Conservation (phyloP, 306 rosid species). For the Medicago arabica region DNA sequence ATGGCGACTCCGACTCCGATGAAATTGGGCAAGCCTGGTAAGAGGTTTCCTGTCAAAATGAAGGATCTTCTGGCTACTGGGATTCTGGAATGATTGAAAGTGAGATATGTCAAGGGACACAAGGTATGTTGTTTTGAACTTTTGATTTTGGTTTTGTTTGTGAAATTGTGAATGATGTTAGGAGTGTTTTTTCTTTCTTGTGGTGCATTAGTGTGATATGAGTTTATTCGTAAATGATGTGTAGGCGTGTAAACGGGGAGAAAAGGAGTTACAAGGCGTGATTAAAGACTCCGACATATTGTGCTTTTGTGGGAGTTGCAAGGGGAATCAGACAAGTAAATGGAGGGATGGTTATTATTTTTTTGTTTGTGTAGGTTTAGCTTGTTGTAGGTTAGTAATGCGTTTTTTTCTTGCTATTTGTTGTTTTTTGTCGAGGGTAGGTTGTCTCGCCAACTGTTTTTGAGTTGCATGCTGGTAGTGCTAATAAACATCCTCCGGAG, state of each 20-base stretch:
- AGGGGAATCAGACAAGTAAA: conserved; percentile 67
- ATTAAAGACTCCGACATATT: conserved; percentile 59
- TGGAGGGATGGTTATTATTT: neutral
- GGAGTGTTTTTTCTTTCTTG: neutral
- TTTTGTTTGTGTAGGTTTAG: neutral
- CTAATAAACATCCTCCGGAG: conserved; percentile 84
- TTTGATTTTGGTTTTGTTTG: conserved; percentile 4
- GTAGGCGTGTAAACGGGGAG: conserved; percentile 65
- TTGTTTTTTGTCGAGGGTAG: conserved; percentile 50
- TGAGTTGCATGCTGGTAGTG: conserved; percentile 93
- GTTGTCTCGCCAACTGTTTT: conserved; percentile 73
- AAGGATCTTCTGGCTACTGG: conserved; percentile 82
- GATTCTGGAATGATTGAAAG: conserved; percentile 76
- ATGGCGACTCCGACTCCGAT: conserved; percentile 19
- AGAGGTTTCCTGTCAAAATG: conserved; percentile 72
- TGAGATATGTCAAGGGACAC: conserved; percentile 66
- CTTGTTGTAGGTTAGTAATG: conserved; percentile 23
- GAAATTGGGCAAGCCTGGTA: conserved; percentile 23
- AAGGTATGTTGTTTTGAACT: conserved; percentile 62
- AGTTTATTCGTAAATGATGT: conserved; percentile 12
- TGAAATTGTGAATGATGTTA: neutral
- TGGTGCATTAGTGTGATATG: conserved; percentile 12
- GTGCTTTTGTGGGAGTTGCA: conserved; percentile 70
- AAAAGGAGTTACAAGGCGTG: conserved; percentile 68
- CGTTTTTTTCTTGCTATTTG: conserved; percentile 13